Evolutionary conservation across 2,329 filamentous ascomycete genomes (phyloP).

Genomic region (Aspergillus pseudotamarii): DNA sequence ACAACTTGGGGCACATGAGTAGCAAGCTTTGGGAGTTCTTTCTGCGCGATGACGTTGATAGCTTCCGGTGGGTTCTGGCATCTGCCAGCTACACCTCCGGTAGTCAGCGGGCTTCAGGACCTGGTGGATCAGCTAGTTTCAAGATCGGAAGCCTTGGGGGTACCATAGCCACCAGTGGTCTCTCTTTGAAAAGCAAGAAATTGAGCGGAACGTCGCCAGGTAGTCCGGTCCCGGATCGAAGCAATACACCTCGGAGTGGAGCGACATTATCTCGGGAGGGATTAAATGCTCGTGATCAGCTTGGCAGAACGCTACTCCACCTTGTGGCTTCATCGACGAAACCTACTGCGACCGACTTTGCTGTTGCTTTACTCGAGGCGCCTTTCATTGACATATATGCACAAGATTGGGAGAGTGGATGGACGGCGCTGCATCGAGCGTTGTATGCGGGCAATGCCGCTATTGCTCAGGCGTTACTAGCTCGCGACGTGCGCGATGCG

Average conservation of each 20-base stretch:
- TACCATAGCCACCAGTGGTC: conserved; percentile 31
- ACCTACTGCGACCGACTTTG: conserved; percentile 71
- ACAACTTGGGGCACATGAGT: conserved; percentile 73
- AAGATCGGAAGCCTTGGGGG: conserved; percentile 35
- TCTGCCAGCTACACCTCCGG: conserved; percentile 60
- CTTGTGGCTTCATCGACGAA: conserved; percentile 78
- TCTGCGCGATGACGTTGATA: conserved; percentile 96
- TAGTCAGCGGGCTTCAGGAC: conserved; percentile 32
- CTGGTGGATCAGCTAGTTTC: conserved; percentile 27
- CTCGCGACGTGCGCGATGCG: conserved; percentile 71
- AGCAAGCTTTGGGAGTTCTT: conserved; percentile 95
- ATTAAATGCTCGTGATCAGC: conserved; percentile 80
- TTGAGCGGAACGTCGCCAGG: conserved; percentile 50
- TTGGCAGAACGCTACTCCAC: conserved; percentile 80
- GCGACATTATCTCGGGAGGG: conserved; percentile 62
- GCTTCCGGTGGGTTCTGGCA: conserved; percentile 85
- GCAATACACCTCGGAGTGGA: conserved; percentile 20
- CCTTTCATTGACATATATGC: conserved; percentile 81
- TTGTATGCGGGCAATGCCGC: conserved; percentile 88
- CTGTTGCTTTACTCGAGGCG: conserved; percentile 76
- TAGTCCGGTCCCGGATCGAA: conserved; percentile 47
- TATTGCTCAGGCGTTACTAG: conserved; percentile 79
- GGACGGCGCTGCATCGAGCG: conserved; percentile 91
- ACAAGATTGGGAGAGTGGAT: conserved; percentile 89
- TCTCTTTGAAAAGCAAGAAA: conserved; percentile 53